Evolutionary conservation across 495 filamentous ascomycete genomes (phyloP), one percentile per base, ranked within the genome.

Genomic region (Hypomontagnella submonticulosa): DNA sequence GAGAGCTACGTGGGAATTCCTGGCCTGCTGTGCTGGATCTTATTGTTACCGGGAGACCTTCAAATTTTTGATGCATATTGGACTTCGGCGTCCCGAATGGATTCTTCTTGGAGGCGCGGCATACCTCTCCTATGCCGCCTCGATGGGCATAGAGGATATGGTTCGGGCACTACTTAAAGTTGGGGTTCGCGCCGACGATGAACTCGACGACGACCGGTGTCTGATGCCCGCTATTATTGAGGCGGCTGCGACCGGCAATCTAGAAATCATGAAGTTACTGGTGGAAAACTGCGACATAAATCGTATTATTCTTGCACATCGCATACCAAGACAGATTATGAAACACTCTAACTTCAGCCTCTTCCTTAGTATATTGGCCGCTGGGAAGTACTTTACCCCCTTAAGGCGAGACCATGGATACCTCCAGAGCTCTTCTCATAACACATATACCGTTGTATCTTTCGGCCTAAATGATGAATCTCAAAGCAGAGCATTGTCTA

Each of bases 151-250:
- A 13, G 9, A 57, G 0, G 44, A 64, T 6, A 32, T 51, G 16
- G 32, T 64, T 4, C 58, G 34, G 7, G 10, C 7, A 23, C 43
- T 69, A n/a, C n/a, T 69, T 7, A 10, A 52, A 32, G 10, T 12
- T 23, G 66, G 66, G 18, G 27, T 57, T 7, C 55, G 61, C 36
- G 55, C 60, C 2, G 60, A 69, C 8, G 40, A 40, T 20, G 1
- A 18, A 1, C 15, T 43, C 3, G 9, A 46, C 3, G 1, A n/a
- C n/a, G n/a, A n/a, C n/a, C n/a, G 12, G 10, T 0, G 10, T 5
- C 2, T 15, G 16, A 4, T 20, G 1, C 11, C 54, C n/a, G 42
- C 66, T 18, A 49, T 69, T 5, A 7, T 61, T 30, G 47, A 69
- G 47, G 66, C 66, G 11, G 20, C 34, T 15, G 49, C 55, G 3